Percentiles rank a stretch among this genome's conserved stretches.
These are phyloP conservation scores for Termitomyces sp. DNA, from an alignment of 768 basidiomycete genomes.

Conservation along the genomic window DNA sequence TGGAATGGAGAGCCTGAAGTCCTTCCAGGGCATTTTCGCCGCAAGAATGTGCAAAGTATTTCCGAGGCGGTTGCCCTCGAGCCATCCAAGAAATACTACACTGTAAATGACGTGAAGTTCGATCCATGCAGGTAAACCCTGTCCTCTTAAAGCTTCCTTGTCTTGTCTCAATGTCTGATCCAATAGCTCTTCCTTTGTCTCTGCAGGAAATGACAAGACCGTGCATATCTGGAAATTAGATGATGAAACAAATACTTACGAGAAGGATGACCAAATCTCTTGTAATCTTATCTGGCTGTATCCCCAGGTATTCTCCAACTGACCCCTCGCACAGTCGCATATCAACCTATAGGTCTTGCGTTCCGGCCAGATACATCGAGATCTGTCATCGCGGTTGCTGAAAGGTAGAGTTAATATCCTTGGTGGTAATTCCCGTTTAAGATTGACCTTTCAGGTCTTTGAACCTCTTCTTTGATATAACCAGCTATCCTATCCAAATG, in stretches of 20 bases:
- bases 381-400: conserved; percentile 36
- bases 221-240: conserved; percentile 37
- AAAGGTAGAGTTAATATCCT: conserved; percentile 21
- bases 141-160: neutral
- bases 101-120: conserved; percentile 51
- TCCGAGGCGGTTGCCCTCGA: neutral
- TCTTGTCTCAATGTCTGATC: neutral
- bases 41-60: neutral
- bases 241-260: conserved; percentile 10
- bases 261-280: conserved; percentile 1
- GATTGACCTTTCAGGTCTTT: conserved; percentile 4
- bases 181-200: conserved; percentile 35
- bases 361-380: conserved; percentile 35
- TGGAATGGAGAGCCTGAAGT: conserved; percentile 22
- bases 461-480: conserved; percentile 16
- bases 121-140: conserved; percentile 41
- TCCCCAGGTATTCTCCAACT: neutral
- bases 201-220: conserved; percentile 40
- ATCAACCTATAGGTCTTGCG: conserved; percentile 35
- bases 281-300: neutral
- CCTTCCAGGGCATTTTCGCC: conserved; percentile 17
- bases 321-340: conserved; percentile 11
- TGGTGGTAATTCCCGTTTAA: neutral
- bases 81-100: conserved; percentile 41
- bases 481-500: neutral